Base-by-base conservation (phyloP, 768 basidiomycete species). In the Suillus weaverae region DNA sequence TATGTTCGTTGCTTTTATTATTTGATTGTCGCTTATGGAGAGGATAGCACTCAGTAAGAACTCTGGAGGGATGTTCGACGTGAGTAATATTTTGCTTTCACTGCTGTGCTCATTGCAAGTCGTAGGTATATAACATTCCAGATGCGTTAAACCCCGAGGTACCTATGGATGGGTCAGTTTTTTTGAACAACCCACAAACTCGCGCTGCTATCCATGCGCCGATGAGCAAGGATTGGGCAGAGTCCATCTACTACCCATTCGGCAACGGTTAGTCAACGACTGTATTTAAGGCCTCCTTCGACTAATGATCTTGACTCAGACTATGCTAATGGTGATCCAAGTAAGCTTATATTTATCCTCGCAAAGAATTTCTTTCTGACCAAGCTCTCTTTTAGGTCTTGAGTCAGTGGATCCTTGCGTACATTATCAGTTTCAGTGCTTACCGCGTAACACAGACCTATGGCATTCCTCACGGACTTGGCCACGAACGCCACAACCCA, bases 141-240 rank as follows among this genome's bases (percentile, higher is more conserved):
- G 85, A 90, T 71, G 86, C 83, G 1, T 73, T 86, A 60, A 78
- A 78, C 66, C 87, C 89, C 8, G 79, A 81, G 69, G 77, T 80
- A 6, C 77, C 81, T 10, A 71, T 77, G 62, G 85, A 90, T 68
- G 83, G 81, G 3, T 79, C 76, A 46, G 73, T 84, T 44, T 92
- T 90, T 74, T 76, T 90, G 63, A 91, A 91, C 66, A 87, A 89
- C 69, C 78, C 81, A 55, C 80, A 73, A 48, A 85, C 83, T n/a
- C 79, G 84, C 57, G 75, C 81, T 46, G 89, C 89, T 1, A 73
- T 92, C 22, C 89, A 92, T 73, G 89, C 89, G 4, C 89, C 90
- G 4, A 84, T 81, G 10, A 89, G 83, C 72, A 80, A 81, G 66
- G 71, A 84, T 41, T 84, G 84, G 83, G 41, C 36, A 0, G 65